phyloP scores from a whole-genome alignment of 352 stramenopile species.

The Phytopythium chamaehyphon region DNA sequence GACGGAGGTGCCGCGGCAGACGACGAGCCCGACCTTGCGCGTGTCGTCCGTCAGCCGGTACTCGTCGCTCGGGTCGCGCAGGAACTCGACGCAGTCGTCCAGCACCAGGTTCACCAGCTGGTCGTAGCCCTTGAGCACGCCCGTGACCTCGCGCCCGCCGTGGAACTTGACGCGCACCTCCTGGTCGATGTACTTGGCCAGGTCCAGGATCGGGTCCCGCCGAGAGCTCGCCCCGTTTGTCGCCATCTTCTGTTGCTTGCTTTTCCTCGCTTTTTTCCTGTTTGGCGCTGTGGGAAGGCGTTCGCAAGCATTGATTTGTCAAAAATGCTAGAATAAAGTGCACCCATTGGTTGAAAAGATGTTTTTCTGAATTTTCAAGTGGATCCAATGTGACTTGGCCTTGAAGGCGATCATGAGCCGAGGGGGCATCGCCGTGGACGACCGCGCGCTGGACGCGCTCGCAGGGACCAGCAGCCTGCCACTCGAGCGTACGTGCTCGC shows the following conservation, averaged over 20 bases:
- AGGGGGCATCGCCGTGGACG: constrained; percentile 47
- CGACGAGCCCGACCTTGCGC: constrained; percentile 91
- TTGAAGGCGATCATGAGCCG: constrained; percentile 22
- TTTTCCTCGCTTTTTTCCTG: neutral
- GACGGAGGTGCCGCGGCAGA: constrained; percentile 92
- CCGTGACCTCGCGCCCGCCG: constrained; percentile 90
- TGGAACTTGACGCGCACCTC: constrained; percentile 94
- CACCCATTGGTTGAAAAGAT: constrained; percentile 5
- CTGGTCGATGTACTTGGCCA: constrained; percentile 94
- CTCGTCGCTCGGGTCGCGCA: constrained; percentile 90
- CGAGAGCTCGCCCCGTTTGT: constrained; percentile 39
- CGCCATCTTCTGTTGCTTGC: constrained; percentile 30
- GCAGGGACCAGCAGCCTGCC: constrained; percentile 27
- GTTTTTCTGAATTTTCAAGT: neutral
- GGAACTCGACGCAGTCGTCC: constrained; percentile 94
- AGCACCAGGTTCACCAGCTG: constrained; percentile 97
- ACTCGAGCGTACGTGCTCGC: constrained; percentile 28
- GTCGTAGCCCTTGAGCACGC: constrained; percentile 95
- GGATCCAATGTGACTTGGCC: neutral
- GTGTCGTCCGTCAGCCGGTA: constrained; percentile 89
- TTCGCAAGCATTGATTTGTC: constrained; percentile 13
- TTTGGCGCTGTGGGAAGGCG: neutral
- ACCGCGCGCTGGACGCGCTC: constrained; percentile 56
- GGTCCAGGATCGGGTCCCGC: constrained; percentile 91
- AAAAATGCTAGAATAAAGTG: neutral